phyloP scores from a whole-genome alignment of 2,329 filamentous ascomycete genomes.

The Fusarium sp. region DNA sequence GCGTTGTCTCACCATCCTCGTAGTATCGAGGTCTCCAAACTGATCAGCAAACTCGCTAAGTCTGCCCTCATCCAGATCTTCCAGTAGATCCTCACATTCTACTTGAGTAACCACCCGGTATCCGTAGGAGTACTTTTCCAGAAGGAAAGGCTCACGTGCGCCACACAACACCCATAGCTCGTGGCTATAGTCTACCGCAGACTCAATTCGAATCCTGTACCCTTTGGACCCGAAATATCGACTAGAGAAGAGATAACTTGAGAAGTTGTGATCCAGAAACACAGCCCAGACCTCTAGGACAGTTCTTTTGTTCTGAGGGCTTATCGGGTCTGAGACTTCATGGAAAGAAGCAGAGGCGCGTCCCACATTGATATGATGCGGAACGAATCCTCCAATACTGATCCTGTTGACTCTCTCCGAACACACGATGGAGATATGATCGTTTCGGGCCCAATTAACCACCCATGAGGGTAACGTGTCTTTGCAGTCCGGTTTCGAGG shows the following conservation, averaged over 20 bases:
- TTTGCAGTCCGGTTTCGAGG: accelerated
- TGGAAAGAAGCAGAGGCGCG: not conserved
- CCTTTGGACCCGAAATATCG: not conserved
- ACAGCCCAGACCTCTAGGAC: not conserved
- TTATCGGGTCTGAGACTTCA: not conserved
- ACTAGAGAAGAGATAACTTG: not conserved
- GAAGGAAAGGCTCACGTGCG: not conserved
- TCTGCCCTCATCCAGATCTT: not conserved
- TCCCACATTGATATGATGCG: not conserved
- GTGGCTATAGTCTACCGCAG: not conserved
- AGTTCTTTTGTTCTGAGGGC: accelerated
- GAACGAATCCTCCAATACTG: not conserved
- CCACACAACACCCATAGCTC: slow-evolving; percentile 1
- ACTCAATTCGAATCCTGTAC: not conserved
- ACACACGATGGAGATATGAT: no score
- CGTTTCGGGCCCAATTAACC: not conserved
- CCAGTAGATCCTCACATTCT: not conserved
- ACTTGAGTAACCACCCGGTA: not conserved
- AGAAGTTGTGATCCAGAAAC: not conserved
- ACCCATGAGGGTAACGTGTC: slow-evolving; percentile 8
- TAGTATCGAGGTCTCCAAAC: not conserved
- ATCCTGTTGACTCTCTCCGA: not conserved
- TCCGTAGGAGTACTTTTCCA: not conserved
- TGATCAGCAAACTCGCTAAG: not conserved
- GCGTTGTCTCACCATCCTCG: not conserved